These are phyloP conservation scores for Aegle marmelos DNA, from an alignment of 345 rosid genomes.

Conservation along the genomic window DNA sequence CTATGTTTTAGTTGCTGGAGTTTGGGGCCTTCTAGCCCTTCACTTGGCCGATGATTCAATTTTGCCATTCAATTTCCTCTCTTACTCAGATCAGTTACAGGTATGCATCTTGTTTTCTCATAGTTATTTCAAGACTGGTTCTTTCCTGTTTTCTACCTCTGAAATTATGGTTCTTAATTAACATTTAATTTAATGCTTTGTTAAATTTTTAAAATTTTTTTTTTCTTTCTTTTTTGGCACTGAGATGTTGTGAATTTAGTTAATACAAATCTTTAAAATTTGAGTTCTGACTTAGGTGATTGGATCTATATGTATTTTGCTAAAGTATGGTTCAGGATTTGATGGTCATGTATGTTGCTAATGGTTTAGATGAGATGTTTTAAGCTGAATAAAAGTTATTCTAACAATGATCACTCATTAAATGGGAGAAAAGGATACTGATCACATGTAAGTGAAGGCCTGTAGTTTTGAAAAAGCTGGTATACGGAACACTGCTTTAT, in stretches of 20 bases:
- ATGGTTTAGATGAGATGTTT: background rate
- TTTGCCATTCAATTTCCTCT: constrained; percentile 68
- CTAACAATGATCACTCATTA: background rate
- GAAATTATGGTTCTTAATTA: background rate
- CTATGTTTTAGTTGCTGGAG: constrained; percentile 59
- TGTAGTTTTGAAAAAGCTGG: background rate
- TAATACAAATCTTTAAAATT: background rate
- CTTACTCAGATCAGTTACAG: constrained; percentile 63
- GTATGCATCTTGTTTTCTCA: constrained; percentile 29
- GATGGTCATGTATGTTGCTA: background rate
- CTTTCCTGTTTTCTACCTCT: background rate
- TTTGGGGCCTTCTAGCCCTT: constrained; percentile 89
- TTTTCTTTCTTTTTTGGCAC: background rate
- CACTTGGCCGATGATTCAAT: constrained; percentile 72
- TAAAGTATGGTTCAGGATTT: background rate
- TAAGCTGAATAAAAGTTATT: background rate
- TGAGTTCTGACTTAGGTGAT: background rate
- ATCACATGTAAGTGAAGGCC: background rate
- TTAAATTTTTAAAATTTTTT: no score
- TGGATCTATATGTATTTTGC: no score
- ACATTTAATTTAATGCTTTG: background rate
- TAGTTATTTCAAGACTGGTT: background rate
- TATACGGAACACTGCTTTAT: background rate
- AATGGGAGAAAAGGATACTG: background rate
- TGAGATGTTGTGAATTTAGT: background rate